A percentile compares a stretch with the other conserved stretches of the same genome.
phyloP scores from a whole-genome alignment of 2,329 filamentous ascomycete genomes.

The Beauveria varroae region DNA sequence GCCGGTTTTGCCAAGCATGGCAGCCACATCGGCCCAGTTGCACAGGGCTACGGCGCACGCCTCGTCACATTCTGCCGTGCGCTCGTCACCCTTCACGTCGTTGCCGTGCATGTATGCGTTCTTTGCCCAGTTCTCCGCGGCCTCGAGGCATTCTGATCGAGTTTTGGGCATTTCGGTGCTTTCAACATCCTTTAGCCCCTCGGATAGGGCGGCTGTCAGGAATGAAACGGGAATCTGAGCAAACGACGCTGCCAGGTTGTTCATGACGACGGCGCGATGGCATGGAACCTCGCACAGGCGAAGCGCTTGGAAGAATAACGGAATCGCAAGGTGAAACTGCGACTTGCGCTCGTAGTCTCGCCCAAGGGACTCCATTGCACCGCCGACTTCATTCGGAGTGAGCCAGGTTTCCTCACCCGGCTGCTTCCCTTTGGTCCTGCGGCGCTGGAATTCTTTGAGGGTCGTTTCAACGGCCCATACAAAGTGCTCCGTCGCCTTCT shows the following conservation, averaged over 20 bases:
- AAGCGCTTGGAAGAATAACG: constrained; percentile 80
- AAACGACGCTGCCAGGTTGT: constrained; percentile 69
- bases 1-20: constrained; percentile 58
- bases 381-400: constrained; percentile 63
- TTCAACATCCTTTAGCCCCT: constrained; percentile 21
- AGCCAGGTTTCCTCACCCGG: constrained; percentile 66
- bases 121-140: constrained; percentile 69
- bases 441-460: constrained; percentile 64
- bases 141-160: constrained; percentile 55
- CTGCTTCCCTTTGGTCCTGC: constrained; percentile 59
- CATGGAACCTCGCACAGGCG: constrained; percentile 59
- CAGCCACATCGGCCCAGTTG: constrained; percentile 78
- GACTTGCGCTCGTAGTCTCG: constrained; percentile 67
- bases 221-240: constrained; percentile 52
- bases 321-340: constrained; percentile 73
- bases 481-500: constrained; percentile 65
- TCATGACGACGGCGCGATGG: constrained; percentile 79
- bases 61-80: constrained; percentile 73
- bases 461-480: constrained; percentile 76
- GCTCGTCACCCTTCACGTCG: constrained; percentile 55
- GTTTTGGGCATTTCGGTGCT: constrained; percentile 33
- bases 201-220: constrained; percentile 19
- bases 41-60: constrained; percentile 79
- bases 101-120: constrained; percentile 65
- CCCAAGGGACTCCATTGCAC: constrained; percentile 65